phyloP scores from a whole-genome alignment of 1,284 basidiomycete species.

The Leccinum subspadiceum region DNA sequence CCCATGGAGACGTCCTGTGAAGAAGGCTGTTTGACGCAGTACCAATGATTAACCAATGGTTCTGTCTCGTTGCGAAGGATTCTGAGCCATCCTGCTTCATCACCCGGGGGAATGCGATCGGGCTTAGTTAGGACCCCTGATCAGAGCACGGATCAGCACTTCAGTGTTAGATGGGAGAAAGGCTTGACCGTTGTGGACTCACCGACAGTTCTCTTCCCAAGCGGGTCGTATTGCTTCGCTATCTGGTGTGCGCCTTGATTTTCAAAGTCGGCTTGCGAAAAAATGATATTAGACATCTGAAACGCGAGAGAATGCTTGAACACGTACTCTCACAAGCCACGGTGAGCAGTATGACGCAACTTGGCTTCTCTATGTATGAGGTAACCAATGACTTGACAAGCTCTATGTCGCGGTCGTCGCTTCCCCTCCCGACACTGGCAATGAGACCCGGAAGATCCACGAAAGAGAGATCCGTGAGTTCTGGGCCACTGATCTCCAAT shows the following conservation, averaged over 20 bases:
- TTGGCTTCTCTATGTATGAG: slow-evolving; percentile 59
- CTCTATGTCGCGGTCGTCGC: slow-evolving; percentile 54
- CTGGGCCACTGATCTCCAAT: slow-evolving; percentile 63
- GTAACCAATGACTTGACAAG: slow-evolving; percentile 61
- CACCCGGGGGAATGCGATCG: slow-evolving; percentile 65
- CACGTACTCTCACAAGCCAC: slow-evolving; percentile 68
- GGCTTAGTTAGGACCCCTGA: slow-evolving; percentile 79
- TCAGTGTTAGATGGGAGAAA: not conserved
- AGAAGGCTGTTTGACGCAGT: slow-evolving; percentile 70
- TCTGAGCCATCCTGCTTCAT: slow-evolving; percentile 58
- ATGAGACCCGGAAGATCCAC: slow-evolving; percentile 58
- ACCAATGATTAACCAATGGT: slow-evolving; percentile 64
- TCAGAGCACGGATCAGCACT: not conserved
- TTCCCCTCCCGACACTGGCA: slow-evolving; percentile 51
- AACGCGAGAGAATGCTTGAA: not conserved
- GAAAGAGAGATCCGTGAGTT: slow-evolving; percentile 72
- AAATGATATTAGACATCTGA: not conserved
- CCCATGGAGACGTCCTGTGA: slow-evolving; percentile 52
- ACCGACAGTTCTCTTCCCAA: slow-evolving; percentile 71
- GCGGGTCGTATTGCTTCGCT: slow-evolving; percentile 54
- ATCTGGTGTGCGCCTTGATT: slow-evolving; percentile 67
- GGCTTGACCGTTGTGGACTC: slow-evolving; percentile 14
- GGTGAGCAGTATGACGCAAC: slow-evolving; percentile 67
- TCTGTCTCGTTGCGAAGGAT: slow-evolving; percentile 59
- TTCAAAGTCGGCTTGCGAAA: slow-evolving; percentile 63